A percentile compares a stretch with the other conserved stretches of the same genome.
Evolutionary conservation across 345 rosid species (phyloP).

Genomic region (Carallia pectinifolia): DNA sequence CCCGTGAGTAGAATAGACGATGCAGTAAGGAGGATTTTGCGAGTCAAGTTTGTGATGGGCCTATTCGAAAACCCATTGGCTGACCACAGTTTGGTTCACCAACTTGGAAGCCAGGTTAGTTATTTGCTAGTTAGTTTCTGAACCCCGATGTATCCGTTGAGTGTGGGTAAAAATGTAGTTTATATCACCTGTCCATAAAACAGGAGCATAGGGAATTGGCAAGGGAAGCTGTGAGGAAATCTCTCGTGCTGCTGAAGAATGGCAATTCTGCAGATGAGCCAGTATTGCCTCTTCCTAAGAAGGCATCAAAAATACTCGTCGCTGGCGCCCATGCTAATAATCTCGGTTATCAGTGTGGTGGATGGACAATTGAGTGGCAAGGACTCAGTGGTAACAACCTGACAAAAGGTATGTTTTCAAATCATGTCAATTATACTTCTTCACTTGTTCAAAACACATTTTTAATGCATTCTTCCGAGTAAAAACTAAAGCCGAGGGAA

Average conservation of each 20-base stretch:
- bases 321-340: conserved; percentile 93
- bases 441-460: too few species aligned
- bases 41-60: conserved; percentile 84
- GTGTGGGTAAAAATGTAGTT: background rate
- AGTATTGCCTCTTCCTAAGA: conserved; percentile 78
- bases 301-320: conserved; percentile 69
- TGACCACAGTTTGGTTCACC: conserved; percentile 57
- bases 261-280: conserved; percentile 58
- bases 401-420: conserved; percentile 55
- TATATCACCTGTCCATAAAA: conserved; percentile 12
- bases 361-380: conserved; percentile 96
- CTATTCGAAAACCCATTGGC: conserved; percentile 93
- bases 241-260: conserved; percentile 89
- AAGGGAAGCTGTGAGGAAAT: conserved; percentile 93
- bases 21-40: conserved; percentile 77
- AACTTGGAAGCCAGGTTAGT: conserved; percentile 83
- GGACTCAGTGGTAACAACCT: conserved; percentile 68
- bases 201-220: conserved; percentile 94
- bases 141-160: background rate
- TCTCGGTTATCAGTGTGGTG: conserved; percentile 96
- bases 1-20: conserved; percentile 86
- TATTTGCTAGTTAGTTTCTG: background rate
- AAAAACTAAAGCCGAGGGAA: too few species aligned
- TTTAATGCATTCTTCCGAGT: too few species aligned
- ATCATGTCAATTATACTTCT: too few species aligned